Conservation (phyloP, 2,329 filamentous ascomycete species). For the Pseudocercospora fijiensis region DNA sequence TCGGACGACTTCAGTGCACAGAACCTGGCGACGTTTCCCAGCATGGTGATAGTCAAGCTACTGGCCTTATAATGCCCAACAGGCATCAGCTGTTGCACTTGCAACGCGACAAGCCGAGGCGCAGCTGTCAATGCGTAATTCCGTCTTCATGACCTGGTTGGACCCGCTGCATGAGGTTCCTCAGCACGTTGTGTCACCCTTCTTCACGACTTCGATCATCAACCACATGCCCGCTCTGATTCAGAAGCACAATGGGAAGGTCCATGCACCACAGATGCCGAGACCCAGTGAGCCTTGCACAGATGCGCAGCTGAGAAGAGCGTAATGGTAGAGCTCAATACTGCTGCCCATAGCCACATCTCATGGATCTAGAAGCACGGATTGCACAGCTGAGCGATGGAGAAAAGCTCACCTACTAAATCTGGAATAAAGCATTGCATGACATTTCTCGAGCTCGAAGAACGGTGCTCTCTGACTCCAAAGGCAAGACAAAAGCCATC, state of each 20-base stretch:
- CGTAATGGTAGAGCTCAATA: background rate
- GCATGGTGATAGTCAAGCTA: background rate
- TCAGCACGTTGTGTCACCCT: constrained; percentile 4
- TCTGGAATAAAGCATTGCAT: background rate
- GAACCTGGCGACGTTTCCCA: background rate
- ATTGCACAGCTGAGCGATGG: background rate
- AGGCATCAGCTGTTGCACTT: background rate
- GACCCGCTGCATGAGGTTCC: constrained; percentile 6
- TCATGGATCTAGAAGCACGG: background rate
- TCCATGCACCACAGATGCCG: background rate
- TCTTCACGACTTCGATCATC: constrained; percentile 2
- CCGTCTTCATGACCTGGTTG: constrained; percentile 12
- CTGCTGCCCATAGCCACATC: background rate
- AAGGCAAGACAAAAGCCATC: constrained; percentile 5
- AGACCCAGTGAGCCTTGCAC: background rate
- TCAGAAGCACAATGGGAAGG: background rate
- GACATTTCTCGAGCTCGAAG: background rate
- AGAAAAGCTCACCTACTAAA: background rate
- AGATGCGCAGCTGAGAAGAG: background rate
- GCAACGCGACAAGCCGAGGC: background rate
- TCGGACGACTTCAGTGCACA: background rate
- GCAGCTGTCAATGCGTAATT: constrained; percentile 10
- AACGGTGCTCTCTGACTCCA: background rate
- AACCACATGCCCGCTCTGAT: background rate
- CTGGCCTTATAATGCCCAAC: background rate